A percentile compares a stretch with the other conserved stretches of the same genome.
Conservation (phyloP, 305 asterid genomes). For the Fraxinus nigra region DNA sequence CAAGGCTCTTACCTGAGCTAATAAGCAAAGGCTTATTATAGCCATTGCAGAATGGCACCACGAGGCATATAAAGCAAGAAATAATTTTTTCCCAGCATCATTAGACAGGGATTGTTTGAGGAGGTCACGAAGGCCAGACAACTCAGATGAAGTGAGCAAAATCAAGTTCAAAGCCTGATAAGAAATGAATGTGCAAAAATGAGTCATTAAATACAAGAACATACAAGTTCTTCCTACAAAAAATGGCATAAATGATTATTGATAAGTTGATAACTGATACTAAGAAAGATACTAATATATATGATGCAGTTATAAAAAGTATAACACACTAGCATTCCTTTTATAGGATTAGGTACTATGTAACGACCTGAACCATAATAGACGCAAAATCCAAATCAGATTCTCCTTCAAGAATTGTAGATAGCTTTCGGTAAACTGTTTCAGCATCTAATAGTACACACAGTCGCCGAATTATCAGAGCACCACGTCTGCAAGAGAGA, state of each 20-base stretch:
- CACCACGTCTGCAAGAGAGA: conserved; percentile 79
- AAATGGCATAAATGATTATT: background rate
- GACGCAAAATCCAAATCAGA: conserved; percentile 92
- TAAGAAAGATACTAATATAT: background rate
- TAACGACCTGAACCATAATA: conserved; percentile 86
- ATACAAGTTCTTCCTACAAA: background rate
- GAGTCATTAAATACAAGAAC: background rate
- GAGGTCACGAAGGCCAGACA: conserved; percentile 77
- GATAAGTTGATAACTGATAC: background rate
- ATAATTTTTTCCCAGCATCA: conserved; percentile 80
- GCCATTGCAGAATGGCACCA: conserved; percentile 99
- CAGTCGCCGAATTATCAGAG: conserved; percentile 84
- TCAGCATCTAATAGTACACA: conserved; percentile 96
- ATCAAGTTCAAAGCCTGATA: conserved; percentile 95
- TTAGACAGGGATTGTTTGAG: conserved; percentile 69
- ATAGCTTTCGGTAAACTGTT: conserved; percentile 88
- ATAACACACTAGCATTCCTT: conserved; percentile 2
- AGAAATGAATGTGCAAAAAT: conserved; percentile 19
- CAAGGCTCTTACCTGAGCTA: conserved; percentile 73
- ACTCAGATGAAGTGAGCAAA: conserved; percentile 95
- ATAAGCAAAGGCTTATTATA: conserved; percentile 89
- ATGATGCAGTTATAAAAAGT: background rate
- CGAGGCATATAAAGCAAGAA: conserved; percentile 81
- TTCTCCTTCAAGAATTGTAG: conserved; percentile 85
- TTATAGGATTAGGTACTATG: conserved; percentile 2